Conservation (phyloP, 2,329 filamentous ascomycete species). For the Rutstroemia sydowiana region DNA sequence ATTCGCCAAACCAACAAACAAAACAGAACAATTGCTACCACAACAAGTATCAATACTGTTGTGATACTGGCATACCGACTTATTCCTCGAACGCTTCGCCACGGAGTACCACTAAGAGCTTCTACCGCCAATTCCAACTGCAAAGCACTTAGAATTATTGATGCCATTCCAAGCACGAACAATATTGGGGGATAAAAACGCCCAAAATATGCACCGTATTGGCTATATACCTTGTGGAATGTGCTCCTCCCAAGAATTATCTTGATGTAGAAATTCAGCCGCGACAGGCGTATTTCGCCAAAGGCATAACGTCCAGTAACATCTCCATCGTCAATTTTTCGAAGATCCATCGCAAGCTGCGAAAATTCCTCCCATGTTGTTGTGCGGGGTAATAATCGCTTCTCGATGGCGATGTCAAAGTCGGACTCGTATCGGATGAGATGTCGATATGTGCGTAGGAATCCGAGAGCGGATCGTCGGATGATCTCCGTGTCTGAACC, state of each 20-base stretch:
- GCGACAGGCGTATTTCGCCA: conserved; percentile 29
- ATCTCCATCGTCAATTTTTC: conserved; percentile 13
- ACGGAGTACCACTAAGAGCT: background rate
- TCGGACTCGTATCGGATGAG: conserved; percentile 31
- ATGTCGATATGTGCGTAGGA: conserved; percentile 27
- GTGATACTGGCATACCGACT: background rate
- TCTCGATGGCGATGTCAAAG: conserved; percentile 27
- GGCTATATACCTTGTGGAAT: conserved; percentile 1
- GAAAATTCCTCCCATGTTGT: background rate
- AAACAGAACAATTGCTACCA: background rate
- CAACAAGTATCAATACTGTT: background rate
- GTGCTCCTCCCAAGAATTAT: conserved; percentile 5
- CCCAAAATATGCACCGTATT: conserved; percentile 11
- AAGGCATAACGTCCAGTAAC: conserved; percentile 28
- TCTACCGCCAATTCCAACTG: conserved; percentile 5
- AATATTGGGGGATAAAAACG: conserved; percentile 11
- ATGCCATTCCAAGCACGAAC: conserved; percentile 3
- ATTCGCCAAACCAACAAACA: background rate
- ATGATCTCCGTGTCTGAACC: background rate
- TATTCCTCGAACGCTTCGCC: background rate
- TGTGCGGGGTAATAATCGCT: background rate
- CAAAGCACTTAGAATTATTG: background rate
- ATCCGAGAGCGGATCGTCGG: conserved; percentile 20
- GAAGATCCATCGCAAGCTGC: conserved; percentile 13
- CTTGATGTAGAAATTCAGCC: conserved; percentile 12